These are phyloP conservation scores for Fraxinus americana DNA, from an alignment of 257 asterid genomes.

Conservation along the genomic window DNA sequence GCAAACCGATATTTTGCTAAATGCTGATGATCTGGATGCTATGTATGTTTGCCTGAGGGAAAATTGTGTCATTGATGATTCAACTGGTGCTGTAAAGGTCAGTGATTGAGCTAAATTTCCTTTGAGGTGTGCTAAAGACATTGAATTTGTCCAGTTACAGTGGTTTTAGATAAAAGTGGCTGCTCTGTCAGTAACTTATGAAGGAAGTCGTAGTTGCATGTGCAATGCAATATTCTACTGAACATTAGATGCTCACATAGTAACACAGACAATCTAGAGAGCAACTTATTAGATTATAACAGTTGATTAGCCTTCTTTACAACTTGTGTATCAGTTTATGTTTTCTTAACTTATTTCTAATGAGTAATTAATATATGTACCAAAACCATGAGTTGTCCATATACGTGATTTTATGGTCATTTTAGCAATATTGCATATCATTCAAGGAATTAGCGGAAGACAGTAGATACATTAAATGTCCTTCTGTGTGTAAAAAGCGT, in stretches of 20 bases:
- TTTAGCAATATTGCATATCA: not conserved
- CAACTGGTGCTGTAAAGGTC: slow-evolving; percentile 41
- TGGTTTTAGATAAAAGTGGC: not conserved
- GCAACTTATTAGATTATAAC: not conserved
- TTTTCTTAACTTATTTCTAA: not conserved
- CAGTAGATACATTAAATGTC: not conserved
- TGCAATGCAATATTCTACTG: not conserved
- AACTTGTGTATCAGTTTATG: not conserved
- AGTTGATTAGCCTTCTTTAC: not conserved
- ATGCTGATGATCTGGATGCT: slow-evolving; percentile 99
- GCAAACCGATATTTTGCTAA: slow-evolving; percentile 95
- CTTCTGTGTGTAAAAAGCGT: not conserved
- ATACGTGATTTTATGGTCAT: not conserved
- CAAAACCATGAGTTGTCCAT: not conserved
- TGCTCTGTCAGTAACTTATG: too few species aligned
- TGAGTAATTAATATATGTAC: not conserved
- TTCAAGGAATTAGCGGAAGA: not conserved
- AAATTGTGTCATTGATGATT: slow-evolving; percentile 98
- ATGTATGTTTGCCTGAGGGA: slow-evolving; percentile 99
- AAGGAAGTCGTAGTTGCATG: not conserved
- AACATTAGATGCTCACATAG: not conserved
- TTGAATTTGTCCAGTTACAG: not conserved
- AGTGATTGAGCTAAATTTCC: slow-evolving; percentile 12
- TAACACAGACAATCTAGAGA: not conserved
- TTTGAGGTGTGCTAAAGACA: slow-evolving; percentile 4